Conservation (phyloP, 1,139 yeast species). For the Yamadazyma blattariae region DNA sequence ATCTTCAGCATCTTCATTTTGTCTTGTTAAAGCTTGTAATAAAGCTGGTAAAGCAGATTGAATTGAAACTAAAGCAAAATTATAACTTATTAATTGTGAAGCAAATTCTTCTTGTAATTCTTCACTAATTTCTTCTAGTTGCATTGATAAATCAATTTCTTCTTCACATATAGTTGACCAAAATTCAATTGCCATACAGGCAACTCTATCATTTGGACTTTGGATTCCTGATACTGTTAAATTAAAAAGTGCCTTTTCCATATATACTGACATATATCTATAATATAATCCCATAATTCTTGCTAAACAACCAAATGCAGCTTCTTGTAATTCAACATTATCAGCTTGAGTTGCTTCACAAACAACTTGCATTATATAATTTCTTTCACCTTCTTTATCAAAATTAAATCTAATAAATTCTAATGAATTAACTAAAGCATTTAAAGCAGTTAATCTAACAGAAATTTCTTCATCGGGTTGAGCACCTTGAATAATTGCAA, state of each 20-base stretch:
- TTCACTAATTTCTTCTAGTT: slow-evolving; percentile 59
- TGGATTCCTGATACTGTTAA: slow-evolving; percentile 92
- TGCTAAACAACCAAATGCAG: slow-evolving; percentile 95
- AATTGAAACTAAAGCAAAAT: slow-evolving; percentile 83
- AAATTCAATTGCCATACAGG: slow-evolving; percentile 98
- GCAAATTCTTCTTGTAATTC: slow-evolving; percentile 45
- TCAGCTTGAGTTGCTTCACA: slow-evolving; percentile 96
- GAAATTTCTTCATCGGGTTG: slow-evolving; percentile 74
- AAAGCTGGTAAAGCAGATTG: slow-evolving; percentile 86
- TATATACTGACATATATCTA: slow-evolving; percentile 84
- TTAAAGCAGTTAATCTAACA: slow-evolving; percentile 87
- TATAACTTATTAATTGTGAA: slow-evolving; percentile 47
- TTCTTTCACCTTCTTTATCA: slow-evolving; percentile 91
- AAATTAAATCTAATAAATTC: slow-evolving; percentile 88
- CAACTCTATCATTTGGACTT: slow-evolving; percentile 78
- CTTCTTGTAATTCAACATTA: slow-evolving; percentile 79
- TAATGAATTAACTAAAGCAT: slow-evolving; percentile 86
- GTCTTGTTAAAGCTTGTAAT: slow-evolving; percentile 74
- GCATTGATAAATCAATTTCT: slow-evolving; percentile 77
- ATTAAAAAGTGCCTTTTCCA: slow-evolving; percentile 95
- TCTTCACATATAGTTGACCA: slow-evolving; percentile 98
- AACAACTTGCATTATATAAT: slow-evolving; percentile 96
- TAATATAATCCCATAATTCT: slow-evolving; percentile 90
- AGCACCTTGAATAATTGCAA: slow-evolving; percentile 96
- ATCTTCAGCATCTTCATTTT: slow-evolving; percentile 88